Evolutionary conservation across 2,329 filamentous ascomycete genomes (phyloP), one percentile per base, ranked within the genome.

Genomic region (Neonectria faginata): DNA sequence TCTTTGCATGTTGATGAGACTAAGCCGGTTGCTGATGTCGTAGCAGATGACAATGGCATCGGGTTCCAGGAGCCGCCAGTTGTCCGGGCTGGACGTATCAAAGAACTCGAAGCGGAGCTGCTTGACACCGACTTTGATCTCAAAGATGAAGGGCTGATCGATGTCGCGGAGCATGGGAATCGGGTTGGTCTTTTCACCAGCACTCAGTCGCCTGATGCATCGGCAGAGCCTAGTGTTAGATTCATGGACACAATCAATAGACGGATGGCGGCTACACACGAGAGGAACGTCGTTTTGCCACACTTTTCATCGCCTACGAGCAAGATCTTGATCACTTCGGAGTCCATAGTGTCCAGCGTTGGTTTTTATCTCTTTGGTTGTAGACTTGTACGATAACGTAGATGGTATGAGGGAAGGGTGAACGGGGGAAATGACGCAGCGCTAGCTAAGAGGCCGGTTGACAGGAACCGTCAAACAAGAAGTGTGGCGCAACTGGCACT

Each of bases 241-340:
- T 50, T 48, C 20, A 44, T n/a, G 14, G 22, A 41, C 55, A 56
- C 29, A 55, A 51, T 61, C 16, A 57, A 66, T 47, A 54, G 56
- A 60, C 39, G 63, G 45, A 20, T 57, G 39, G 52, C 36, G 62
- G 65, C 29, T 70, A 83, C 87, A 68, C 73, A 89, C 87, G 87
- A 88, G 71, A 89, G 74, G 74, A 89, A 89, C 0, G 84, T 87
- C 22, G 86, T 87, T 76, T 89, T 90, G 59, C 87, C 87, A 67
- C 86, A 86, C 71, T 81, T 81, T 64, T 84, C 82, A 75, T 89
- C 87, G 33, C 88, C 87, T n/a, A 89, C 78, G 20, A 89, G 75
- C 29, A 89, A 75, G 14, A 89, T 78, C n/a, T 80, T 86, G 70
- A 88, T 79, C 53, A 79, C 79, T 59, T 83, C 76, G 41, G 79